phyloP scores from a whole-genome alignment of 768 basidiomycete species.

The Amanita rubescens region DNA sequence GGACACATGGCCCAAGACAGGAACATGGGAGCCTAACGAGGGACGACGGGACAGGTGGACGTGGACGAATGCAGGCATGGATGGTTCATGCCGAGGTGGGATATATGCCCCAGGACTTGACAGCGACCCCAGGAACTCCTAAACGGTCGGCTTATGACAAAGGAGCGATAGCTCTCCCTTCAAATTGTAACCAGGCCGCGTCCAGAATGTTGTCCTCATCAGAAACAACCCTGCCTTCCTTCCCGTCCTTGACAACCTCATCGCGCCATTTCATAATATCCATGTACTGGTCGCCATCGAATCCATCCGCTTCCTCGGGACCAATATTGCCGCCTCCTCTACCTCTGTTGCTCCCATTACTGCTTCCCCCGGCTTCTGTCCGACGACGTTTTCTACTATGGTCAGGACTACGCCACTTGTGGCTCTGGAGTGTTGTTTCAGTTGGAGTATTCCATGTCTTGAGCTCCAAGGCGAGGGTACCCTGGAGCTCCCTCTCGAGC shows the following conservation, averaged over 20 bases:
- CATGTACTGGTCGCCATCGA: slow-evolving; percentile 6
- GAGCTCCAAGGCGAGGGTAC: background rate
- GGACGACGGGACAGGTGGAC: background rate
- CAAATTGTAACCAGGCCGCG: background rate
- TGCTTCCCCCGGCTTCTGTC: too few species aligned
- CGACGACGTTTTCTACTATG: too few species aligned
- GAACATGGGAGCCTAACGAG: background rate
- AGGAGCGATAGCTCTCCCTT: background rate
- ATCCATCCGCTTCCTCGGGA: slow-evolving; percentile 5
- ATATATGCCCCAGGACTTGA: background rate
- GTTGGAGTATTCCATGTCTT: slow-evolving; percentile 1
- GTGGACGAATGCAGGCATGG: background rate
- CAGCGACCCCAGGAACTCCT: background rate
- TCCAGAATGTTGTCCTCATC: background rate
- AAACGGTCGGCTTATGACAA: slow-evolving; percentile 1
- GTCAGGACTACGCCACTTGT: slow-evolving; percentile 9
- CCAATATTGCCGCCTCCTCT: slow-evolving; percentile 7
- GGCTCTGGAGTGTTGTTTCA: background rate
- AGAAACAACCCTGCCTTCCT: slow-evolving; percentile 5
- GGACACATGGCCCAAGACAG: background rate
- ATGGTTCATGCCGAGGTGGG: background rate
- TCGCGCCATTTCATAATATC: slow-evolving; percentile 6
- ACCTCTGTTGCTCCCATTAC: too few species aligned
- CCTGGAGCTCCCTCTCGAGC: too few species aligned
- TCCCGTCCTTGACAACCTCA: slow-evolving; percentile 6